A percentile compares a stretch with the other conserved stretches of the same genome.
These are phyloP conservation scores for Nannochloris sp. DNA, from an alignment of 139 green algal genomes.

Conservation along the genomic window DNA sequence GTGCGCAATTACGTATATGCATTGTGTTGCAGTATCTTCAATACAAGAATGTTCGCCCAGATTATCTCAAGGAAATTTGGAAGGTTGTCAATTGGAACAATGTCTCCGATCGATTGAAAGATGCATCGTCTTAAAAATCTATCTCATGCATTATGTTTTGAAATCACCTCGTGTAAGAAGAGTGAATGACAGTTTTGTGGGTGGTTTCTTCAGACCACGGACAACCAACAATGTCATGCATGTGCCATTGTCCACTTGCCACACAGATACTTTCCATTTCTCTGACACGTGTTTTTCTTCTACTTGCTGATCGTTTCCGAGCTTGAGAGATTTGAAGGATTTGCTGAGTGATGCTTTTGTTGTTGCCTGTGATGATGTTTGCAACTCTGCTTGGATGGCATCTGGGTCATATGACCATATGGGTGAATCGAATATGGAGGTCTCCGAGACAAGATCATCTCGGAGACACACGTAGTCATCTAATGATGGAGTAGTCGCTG, in stretches of 20 bases:
- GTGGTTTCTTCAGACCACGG: constrained; percentile 16
- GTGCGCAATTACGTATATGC: no score
- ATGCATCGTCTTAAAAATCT: constrained; percentile 28
- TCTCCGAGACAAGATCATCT: constrained; percentile 36
- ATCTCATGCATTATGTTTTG: neutral
- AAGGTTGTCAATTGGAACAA: constrained; percentile 96
- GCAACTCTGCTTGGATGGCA: neutral
- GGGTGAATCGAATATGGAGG: constrained; percentile 37
- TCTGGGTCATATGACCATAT: constrained; percentile 53
- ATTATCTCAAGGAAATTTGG: constrained; percentile 97
- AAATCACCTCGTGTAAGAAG: neutral
- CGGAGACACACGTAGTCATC: constrained; percentile 45
- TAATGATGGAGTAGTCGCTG: constrained; percentile 46
- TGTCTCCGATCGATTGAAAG: constrained; percentile 53
- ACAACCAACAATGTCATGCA: constrained; percentile 47
- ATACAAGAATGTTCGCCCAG: constrained; percentile 94
- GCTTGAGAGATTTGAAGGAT: neutral
- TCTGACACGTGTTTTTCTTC: constrained; percentile 37
- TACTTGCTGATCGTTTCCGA: neutral
- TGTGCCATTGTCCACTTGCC: constrained; percentile 53
- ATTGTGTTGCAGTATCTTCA: constrained; percentile 28
- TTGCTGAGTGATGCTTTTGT: neutral
- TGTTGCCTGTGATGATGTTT: neutral
- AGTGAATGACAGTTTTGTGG: neutral
- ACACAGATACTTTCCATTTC: constrained; percentile 59